A percentile compares a stretch with the other conserved stretches of the same genome.
These are phyloP conservation scores for Colletotrichum sublineola DNA, from an alignment of 2,329 filamentous ascomycete genomes.

Conservation along the genomic window DNA sequence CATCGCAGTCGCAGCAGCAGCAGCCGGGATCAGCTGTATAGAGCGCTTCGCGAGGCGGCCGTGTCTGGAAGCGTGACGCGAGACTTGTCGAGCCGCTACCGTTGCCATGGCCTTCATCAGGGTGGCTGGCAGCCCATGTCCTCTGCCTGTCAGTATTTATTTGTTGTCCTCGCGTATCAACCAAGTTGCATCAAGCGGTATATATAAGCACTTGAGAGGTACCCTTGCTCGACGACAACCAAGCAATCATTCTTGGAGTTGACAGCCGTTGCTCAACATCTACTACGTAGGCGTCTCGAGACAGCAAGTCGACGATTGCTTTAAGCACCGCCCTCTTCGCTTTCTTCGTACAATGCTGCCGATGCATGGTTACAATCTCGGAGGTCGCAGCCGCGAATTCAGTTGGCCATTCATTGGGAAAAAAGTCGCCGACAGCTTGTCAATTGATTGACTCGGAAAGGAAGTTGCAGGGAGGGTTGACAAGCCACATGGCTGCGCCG, in stretches of 20 bases:
- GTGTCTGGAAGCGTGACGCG: neutral
- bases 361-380: neutral
- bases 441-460: neutral
- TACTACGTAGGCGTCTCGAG: neutral
- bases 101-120: neutral
- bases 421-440: neutral
- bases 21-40: neutral
- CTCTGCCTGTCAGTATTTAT: neutral
- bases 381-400: neutral
- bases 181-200: neutral
- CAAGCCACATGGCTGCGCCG: slow-evolving; percentile 4
- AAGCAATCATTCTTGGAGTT: neutral
- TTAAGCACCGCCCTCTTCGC: too few relatives aligned
- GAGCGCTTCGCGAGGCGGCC: neutral
- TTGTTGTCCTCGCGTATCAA: neutral
- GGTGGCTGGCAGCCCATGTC: neutral
- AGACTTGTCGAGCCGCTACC: neutral
- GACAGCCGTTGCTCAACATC: neutral
- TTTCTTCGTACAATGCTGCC: neutral
- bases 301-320: neutral
- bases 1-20: neutral
- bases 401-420: neutral
- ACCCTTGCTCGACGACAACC: neutral
- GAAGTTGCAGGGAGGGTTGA: neutral
- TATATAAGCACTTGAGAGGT: neutral